Evolutionary conservation across 176 grass and related monocot genomes (phyloP).

Genomic region (Musa beccarii): DNA sequence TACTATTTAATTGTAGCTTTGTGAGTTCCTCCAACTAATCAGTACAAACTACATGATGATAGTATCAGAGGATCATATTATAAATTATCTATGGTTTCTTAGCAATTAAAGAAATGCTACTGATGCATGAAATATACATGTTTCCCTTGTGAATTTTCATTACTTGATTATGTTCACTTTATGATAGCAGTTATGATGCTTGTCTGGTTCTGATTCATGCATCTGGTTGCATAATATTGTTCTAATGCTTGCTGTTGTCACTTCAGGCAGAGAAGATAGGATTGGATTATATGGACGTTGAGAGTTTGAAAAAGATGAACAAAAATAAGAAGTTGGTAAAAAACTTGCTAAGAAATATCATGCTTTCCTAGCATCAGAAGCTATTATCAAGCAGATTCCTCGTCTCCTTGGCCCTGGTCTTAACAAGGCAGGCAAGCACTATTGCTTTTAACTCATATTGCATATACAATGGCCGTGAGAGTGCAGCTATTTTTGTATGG

Average conservation of each 20-base stretch:
- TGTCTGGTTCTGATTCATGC: too few species aligned
- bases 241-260: background rate
- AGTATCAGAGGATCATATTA: too few species aligned
- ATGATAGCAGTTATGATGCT: too few species aligned
- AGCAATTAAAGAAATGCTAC: too few species aligned
- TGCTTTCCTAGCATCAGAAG: constrained; percentile 83
- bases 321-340: constrained; percentile 96
- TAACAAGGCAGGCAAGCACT: constrained; percentile 70
- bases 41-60: too few species aligned
- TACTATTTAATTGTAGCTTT: too few species aligned
- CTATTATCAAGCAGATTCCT: constrained; percentile 91
- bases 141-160: too few species aligned
- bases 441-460: background rate
- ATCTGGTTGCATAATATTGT: background rate
- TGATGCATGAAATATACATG: too few species aligned
- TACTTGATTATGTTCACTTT: too few species aligned
- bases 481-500: background rate
- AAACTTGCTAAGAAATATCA: constrained; percentile 92
- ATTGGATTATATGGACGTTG: constrained; percentile 80
- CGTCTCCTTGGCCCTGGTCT: constrained; percentile 90
- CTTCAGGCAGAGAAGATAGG: constrained; percentile 57
- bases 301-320: constrained; percentile 85
- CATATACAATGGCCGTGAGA: background rate
- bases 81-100: too few species aligned
- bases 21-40: too few species aligned